Evolutionary conservation across 1,284 basidiomycete genomes (phyloP).

Genomic region (Somion occarium): DNA sequence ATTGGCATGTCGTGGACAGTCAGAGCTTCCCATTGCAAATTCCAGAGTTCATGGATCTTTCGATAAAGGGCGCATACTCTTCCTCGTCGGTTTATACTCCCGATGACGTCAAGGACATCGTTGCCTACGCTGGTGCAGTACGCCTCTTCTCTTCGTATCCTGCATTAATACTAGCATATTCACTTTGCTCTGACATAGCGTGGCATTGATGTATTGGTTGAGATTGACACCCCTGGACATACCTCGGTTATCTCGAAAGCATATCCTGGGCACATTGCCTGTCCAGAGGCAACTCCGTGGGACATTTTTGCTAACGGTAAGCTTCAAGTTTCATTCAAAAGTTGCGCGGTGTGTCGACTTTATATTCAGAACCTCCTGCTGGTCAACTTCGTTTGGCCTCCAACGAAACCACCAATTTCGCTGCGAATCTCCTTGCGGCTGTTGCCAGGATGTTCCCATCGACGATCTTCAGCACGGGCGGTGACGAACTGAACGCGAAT

Average conservation of each 20-base stretch:
- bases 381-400: conserved; percentile 75
- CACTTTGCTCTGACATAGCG: conserved; percentile 36
- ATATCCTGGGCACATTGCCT: conserved; percentile 73
- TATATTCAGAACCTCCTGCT: conserved; percentile 60
- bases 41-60: conserved; percentile 55
- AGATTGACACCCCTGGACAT: conserved; percentile 79
- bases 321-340: conserved; percentile 9
- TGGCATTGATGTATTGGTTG: conserved; percentile 76
- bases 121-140: conserved; percentile 70
- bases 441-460: conserved; percentile 48
- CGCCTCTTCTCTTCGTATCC: conserved; percentile 21
- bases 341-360: not conserved
- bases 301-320: conserved; percentile 53
- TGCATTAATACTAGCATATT: not conserved
- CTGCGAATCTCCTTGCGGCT: conserved; percentile 38
- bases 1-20: conserved; percentile 76
- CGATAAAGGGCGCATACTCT: conserved; percentile 65
- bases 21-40: conserved; percentile 74
- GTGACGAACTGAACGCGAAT: conserved; percentile 74
- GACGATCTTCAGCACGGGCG: conserved; percentile 71
- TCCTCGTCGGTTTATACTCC: conserved; percentile 50
- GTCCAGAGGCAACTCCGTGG: conserved; percentile 63
- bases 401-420: conserved; percentile 38
- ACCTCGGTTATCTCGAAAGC: conserved; percentile 63
- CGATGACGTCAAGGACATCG: conserved; percentile 56